A percentile compares a stretch with the other conserved stretches of the same genome.
Evolutionary conservation across 805 yeast genomes (phyloP).

Genomic region (Hanseniaspora lachancei): DNA sequence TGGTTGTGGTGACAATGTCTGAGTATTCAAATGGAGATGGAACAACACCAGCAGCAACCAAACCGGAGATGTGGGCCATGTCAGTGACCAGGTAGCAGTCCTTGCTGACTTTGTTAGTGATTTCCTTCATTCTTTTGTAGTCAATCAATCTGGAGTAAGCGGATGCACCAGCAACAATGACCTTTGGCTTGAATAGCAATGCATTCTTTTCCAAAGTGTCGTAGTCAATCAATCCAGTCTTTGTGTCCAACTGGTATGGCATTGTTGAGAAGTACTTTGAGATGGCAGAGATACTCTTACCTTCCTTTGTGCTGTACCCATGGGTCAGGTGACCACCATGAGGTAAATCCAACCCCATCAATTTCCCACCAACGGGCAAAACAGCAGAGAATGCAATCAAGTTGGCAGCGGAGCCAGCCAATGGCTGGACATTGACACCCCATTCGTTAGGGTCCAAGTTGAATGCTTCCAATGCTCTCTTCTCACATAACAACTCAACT

Average conservation of each 20-base stretch:
- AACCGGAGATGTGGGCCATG: conserved; percentile 96
- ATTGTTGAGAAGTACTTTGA: conserved; percentile 93
- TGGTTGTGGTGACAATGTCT: conserved; percentile 94
- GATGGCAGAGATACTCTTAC: conserved; percentile 75
- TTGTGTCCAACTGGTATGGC: conserved; percentile 85
- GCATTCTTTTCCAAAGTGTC: conserved; percentile 77
- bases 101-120: conserved; percentile 60
- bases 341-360: conserved; percentile 96
- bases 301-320: conserved; percentile 69
- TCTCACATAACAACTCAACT: conserved; percentile 80
- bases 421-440: conserved; percentile 96
- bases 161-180: conserved; percentile 92
- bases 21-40: conserved; percentile 88
- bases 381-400: conserved; percentile 83
- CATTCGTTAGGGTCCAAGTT: conserved; percentile 62
- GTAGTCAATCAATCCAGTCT: conserved; percentile 85
- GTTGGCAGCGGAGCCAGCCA: conserved; percentile 95
- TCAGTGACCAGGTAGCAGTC: conserved; percentile 88
- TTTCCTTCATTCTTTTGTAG: conserved; percentile 77
- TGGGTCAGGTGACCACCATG: conserved; percentile 98
- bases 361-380: conserved; percentile 76
- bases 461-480: conserved; percentile 80
- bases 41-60: conserved; percentile 86
- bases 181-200: conserved; percentile 79
- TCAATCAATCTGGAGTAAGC: conserved; percentile 88